Percentiles rank a stretch among this genome's conserved stretches.
Evolutionary conservation across 306 rosid genomes (phyloP).

Genomic region (Nissolia schottii): DNA sequence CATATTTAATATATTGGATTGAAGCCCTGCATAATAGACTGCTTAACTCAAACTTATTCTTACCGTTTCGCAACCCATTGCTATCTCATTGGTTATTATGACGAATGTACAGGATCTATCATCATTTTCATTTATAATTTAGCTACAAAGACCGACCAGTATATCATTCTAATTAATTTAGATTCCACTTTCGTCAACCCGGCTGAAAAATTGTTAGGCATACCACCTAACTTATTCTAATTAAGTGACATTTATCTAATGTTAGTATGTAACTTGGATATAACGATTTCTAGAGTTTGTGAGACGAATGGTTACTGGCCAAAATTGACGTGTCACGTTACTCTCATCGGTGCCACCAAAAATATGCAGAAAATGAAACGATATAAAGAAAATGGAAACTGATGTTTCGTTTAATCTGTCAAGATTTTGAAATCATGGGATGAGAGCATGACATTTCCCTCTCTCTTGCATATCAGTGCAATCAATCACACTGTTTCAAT

Average conservation of each 20-base stretch:
- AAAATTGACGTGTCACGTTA: not conserved
- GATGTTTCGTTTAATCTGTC: not conserved
- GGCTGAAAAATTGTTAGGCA: not conserved
- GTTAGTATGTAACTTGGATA: not conserved
- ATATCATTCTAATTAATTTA: no score
- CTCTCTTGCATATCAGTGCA: not conserved
- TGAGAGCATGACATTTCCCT: not conserved
- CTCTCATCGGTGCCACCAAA: not conserved
- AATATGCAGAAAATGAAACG: not conserved
- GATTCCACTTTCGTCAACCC: not conserved
- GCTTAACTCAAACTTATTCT: no score
- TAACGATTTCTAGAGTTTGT: not conserved
- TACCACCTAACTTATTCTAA: slow-evolving; percentile 4
- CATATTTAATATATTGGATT: no score
- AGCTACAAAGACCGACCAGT: no score
- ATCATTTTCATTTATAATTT: no score
- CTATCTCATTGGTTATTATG: no score
- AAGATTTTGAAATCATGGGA: not conserved
- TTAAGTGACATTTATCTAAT: not conserved
- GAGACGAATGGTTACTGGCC: not conserved
- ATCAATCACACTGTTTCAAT: not conserved
- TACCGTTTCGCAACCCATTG: no score
- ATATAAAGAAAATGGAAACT: not conserved
- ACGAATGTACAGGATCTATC: no score
- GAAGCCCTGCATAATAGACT: no score